These are phyloP conservation scores for Pinus albicaulis DNA, from an alignment of 75 land plant species.

Conservation along the genomic window DNA sequence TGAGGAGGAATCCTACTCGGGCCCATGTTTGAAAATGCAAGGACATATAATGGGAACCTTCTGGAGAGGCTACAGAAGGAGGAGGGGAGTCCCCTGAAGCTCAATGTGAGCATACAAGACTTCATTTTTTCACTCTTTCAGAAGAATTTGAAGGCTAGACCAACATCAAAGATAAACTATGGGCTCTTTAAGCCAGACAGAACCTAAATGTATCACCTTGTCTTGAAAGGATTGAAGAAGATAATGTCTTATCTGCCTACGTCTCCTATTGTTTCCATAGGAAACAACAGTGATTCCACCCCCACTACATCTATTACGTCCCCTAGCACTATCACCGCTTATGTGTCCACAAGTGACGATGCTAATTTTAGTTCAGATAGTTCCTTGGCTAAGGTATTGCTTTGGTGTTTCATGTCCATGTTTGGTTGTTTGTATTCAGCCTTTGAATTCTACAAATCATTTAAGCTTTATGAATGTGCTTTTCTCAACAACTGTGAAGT, in stretches of 20 bases:
- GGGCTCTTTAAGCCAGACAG: constrained; percentile 88
- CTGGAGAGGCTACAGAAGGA: constrained; percentile 42
- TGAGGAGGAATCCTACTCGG: constrained; percentile 85
- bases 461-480: no score
- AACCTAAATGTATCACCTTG: constrained; percentile 45
- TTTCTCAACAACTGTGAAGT: no score
- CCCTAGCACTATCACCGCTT: no score
- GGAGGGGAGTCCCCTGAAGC: constrained; percentile 74
- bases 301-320: no score
- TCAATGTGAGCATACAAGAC: constrained; percentile 37
- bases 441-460: no score
- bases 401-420: no score
- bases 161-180: constrained; percentile 76
- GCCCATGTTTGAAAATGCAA: constrained; percentile 59
- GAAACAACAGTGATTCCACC: no score
- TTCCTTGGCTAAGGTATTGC: no score
- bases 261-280: background rate
- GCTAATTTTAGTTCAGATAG: no score
- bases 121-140: constrained; percentile 86
- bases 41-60: constrained; percentile 73
- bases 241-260: background rate
- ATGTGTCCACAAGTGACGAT: no score
- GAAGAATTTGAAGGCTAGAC: constrained; percentile 85
- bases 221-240: constrained; percentile 1
- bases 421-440: no score